Conservation (phyloP, 2,329 filamentous ascomycete species). For the Coniochaeta sp. region DNA sequence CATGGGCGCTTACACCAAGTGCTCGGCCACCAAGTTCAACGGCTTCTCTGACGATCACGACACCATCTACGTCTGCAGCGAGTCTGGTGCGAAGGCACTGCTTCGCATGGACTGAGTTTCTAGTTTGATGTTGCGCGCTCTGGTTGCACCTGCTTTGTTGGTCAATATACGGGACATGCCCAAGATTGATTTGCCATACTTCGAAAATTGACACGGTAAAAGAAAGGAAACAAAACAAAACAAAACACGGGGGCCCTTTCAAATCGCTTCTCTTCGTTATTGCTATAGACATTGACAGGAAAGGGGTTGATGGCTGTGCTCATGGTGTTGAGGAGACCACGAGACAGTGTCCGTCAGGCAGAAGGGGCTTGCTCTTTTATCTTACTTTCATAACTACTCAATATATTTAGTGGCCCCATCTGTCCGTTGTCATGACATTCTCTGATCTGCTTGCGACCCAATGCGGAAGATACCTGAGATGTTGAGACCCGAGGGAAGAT, state of each 20-base stretch:
- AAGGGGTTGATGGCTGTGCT: not conserved
- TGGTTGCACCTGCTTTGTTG: not conserved
- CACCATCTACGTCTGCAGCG: slow-evolving; percentile 90
- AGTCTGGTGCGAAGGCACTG: slow-evolving; percentile 75
- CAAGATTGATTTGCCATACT: not conserved
- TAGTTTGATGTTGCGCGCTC: not conserved
- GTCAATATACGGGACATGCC: not conserved
- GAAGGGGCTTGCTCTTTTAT: too few species aligned
- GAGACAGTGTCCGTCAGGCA: not conserved
- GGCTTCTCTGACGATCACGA: slow-evolving; percentile 91
- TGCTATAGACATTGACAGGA: not conserved
- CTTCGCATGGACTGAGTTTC: slow-evolving; percentile 30
- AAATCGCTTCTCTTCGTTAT: not conserved
- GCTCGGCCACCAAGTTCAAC: slow-evolving; percentile 96
- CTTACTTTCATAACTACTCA: not conserved
- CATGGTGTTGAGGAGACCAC: too few species aligned
- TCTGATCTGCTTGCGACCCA: too few species aligned
- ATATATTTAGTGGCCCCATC: not conserved
- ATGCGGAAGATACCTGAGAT: too few species aligned
- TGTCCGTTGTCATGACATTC: not conserved
- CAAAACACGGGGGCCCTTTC: not conserved
- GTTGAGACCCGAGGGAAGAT: too few species aligned
- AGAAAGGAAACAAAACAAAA: not conserved
- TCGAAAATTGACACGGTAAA: too few species aligned
- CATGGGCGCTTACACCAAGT: slow-evolving; percentile 98